Base-by-base conservation (phyloP, 768 basidiomycete genomes). In the Auriscalpium vulgare region DNA sequence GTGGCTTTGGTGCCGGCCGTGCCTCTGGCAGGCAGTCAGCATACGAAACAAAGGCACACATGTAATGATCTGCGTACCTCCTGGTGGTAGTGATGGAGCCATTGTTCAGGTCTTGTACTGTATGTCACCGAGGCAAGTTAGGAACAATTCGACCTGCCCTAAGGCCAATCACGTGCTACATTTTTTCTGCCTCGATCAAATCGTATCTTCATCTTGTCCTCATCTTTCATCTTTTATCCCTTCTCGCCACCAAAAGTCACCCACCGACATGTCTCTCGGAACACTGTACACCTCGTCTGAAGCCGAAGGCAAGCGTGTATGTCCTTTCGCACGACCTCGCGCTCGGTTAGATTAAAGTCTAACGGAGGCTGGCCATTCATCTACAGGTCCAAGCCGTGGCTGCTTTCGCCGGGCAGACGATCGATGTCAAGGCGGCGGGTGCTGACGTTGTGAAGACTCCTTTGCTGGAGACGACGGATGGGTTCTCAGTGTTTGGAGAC, bases 361-460 rank as follows among this genome's bases (percentile, higher is more conserved):
- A 29, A 3, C 44, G 23, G 21, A 43, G 40, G 14, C 23, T 37
- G 9, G 19, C 38, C 21, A 38, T 37, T 37, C 11, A 29, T 16
- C 16, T 50, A 29, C 57, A 80, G 80, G 75, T 80, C 64, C 72
- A 57, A 51, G 84, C 84, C 19, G 78, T 73, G 51, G 87, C 82
- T 58, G 85, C 85, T 23, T 68, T 79, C 11, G 81, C 71, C 44
- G 84, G 82, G 38, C 64, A 88, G 58, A 75, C 81, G 49, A 60
- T 89, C 55, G 78, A 82, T 56, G 57, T 77, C 51, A 78, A 81
- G 14, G 71, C 72, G 17, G 65, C 61, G 54, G 88, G 87, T 68
- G 75, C 74, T 54, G 84, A 87, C 68, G 72, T 69, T 56, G 87
- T 88, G 55, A 91, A 92, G 76, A 81, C 95, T 63, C 95, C 97